Evolutionary conservation across 352 stramenopile genomes (phyloP).

Genomic region (Globisporangium sylvaticum): DNA sequence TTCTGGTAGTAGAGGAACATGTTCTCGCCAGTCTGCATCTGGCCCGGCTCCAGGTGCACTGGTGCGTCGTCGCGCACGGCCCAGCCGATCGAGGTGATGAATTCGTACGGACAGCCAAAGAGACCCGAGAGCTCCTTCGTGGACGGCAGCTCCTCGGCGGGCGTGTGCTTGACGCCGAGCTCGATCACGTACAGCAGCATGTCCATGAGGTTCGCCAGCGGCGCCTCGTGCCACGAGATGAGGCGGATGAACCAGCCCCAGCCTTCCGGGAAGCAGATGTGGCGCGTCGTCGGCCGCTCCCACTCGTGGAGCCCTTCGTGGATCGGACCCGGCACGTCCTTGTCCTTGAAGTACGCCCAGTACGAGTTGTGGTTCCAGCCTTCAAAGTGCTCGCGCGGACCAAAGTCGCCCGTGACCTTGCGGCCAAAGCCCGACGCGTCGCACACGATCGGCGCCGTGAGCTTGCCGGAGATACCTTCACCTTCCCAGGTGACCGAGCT

Average conservation of each 20-base stretch:
- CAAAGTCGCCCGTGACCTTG: slow-evolving; percentile 1
- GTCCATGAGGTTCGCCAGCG: not conserved
- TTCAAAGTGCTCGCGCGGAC: not conserved
- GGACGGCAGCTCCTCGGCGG: not conserved
- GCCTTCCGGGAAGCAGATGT: slow-evolving; percentile 2
- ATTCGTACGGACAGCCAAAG: not conserved
- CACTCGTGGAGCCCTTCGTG: not conserved
- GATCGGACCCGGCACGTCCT: not conserved
- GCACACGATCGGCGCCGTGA: not conserved
- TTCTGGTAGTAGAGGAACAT: slow-evolving; percentile 5
- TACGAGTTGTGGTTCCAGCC: slow-evolving; percentile 2
- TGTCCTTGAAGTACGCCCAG: slow-evolving; percentile 6
- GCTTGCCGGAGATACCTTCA: not conserved
- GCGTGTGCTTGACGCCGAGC: not conserved
- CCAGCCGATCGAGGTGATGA: not conserved
- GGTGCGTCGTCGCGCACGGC: not conserved
- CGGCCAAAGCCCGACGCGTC: not conserved
- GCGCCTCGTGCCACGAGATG: not conserved
- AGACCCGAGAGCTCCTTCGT: not conserved
- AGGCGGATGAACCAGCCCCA: slow-evolving; percentile 4
- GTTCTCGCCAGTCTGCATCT: not conserved
- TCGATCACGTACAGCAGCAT: not conserved
- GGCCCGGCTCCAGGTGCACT: not conserved
- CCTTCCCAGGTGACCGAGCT: not conserved
- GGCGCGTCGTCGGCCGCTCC: not conserved